A percentile compares a stretch with the other conserved stretches of the same genome.
These are phyloP conservation scores for Udeniomyces megalosporus DNA, from an alignment of 768 basidiomycete species.

Conservation along the genomic window DNA sequence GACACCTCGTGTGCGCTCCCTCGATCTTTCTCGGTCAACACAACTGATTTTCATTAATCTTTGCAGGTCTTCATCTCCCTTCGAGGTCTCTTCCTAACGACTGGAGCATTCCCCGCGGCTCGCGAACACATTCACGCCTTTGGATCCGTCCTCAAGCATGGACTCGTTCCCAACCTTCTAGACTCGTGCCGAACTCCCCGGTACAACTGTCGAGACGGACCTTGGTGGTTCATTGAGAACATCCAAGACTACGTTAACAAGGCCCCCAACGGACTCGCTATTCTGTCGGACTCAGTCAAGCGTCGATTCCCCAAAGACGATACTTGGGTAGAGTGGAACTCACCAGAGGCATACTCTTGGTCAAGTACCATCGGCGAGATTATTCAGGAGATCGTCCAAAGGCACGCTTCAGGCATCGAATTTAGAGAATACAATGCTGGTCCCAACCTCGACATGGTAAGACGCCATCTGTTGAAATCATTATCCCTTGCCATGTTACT, in stretches of 20 bases:
- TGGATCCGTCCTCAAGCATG: constrained; percentile 15
- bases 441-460: constrained; percentile 68
- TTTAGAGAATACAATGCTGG: constrained; percentile 97
- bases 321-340: constrained; percentile 84
- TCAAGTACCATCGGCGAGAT: constrained; percentile 79
- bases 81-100: constrained; percentile 81
- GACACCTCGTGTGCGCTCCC: not conserved
- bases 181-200: constrained; percentile 75
- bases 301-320: constrained; percentile 93
- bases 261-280: constrained; percentile 66
- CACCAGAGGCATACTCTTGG: constrained; percentile 62
- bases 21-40: too few species aligned
- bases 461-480: not conserved
- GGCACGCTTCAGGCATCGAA: constrained; percentile 77
- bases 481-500: not conserved
- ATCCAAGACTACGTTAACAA: constrained; percentile 81
- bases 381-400: constrained; percentile 87
- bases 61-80: constrained; percentile 59
- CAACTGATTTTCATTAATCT: too few species aligned
- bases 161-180: constrained; percentile 85
- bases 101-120: constrained; percentile 60
- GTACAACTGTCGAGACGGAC: constrained; percentile 90
- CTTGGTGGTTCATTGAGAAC: constrained; percentile 99
- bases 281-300: constrained; percentile 65
- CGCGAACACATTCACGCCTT: constrained; percentile 67